Base-by-base conservation (phyloP, 352 stramenopile genomes). In the Pythium brassicae region DNA sequence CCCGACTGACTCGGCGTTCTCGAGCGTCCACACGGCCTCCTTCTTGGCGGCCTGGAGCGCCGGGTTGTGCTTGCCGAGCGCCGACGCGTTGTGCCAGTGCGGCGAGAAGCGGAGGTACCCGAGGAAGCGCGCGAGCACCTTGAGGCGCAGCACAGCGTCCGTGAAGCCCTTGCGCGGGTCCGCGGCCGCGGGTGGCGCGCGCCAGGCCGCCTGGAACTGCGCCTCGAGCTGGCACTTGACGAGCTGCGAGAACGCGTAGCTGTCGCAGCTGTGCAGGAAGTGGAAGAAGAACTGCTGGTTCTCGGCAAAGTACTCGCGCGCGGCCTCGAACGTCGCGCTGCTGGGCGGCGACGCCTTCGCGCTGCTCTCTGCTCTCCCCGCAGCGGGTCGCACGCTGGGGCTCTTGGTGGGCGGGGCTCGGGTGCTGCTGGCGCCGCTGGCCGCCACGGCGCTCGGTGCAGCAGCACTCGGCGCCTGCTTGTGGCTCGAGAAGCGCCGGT, bases 231-330 rank as follows among this genome's bases (percentile, higher is more conserved):
- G 76, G 25, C 74, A 65, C 22, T 76, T 76, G 12, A 90, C 80
- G 11, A 90, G 60, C 45, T 76, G 56, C 2, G 74, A 77, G 59
- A 90, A 87, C 45, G 78, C 62, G 55, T 75, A 83, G 57, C 76
- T 85, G 55, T 90, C 76, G 53, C 75, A 88, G 42, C 64, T 81
- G 29, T 71, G 60, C 26, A 88, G 40, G 47, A 88, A 90, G 51
- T 90, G 74, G 46, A 82, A 82, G 54, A 90, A 90, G 61, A 90
- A 90, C 15, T 80, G 69, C 63, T 90, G 77, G 42, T 86, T 88
- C 40, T 90, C 76, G 14, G 67, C 72, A 48, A 90, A 86, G 26
- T 70, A 72, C 2, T 22, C 27, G 10, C 66, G 68, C 61, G 83
- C 74, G 4, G 60, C 60, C 2, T 74, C 58, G 9, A 80, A 55